Evolutionary conservation across 768 basidiomycete species (phyloP).

Genomic region (Hericium erinaceus): DNA sequence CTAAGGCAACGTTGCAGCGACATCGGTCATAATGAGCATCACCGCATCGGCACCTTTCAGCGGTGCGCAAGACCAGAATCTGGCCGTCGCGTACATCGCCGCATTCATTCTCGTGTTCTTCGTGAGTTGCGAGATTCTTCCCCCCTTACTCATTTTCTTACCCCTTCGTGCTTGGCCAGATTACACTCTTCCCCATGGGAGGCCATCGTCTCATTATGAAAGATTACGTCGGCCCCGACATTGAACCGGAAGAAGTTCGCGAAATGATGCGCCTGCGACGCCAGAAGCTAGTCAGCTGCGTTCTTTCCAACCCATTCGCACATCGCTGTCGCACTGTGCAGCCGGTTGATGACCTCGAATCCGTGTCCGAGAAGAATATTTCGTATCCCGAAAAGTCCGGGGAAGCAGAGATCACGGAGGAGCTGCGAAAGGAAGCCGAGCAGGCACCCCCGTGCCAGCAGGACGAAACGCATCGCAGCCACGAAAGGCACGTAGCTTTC

Average conservation of each 20-base stretch:
- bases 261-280: slow-evolving; percentile 34
- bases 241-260: slow-evolving; percentile 46
- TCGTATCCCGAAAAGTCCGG: background rate
- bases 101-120: slow-evolving; percentile 52
- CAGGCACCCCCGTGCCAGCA: background rate
- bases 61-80: slow-evolving; percentile 43
- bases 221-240: slow-evolving; percentile 60
- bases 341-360: background rate
- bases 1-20: slow-evolving; percentile 33
- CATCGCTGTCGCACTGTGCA: background rate
- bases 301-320: background rate
- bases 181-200: slow-evolving; percentile 60
- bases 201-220: slow-evolving; percentile 42
- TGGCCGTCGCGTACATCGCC: slow-evolving; percentile 60
- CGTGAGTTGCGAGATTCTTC: slow-evolving; percentile 24
- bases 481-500: background rate
- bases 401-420: background rate
- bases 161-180: slow-evolving; percentile 22
- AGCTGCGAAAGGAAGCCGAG: background rate
- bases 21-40: slow-evolving; percentile 54
- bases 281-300: slow-evolving; percentile 10
- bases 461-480: background rate
- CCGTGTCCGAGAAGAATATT: background rate
- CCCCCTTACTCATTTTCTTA: background rate
- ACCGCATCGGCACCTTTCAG: slow-evolving; percentile 54